A percentile compares a stretch with the other conserved stretches of the same genome.
Conservation (phyloP, 2,329 filamentous ascomycete species). For the Stromatinia cepivora region DNA sequence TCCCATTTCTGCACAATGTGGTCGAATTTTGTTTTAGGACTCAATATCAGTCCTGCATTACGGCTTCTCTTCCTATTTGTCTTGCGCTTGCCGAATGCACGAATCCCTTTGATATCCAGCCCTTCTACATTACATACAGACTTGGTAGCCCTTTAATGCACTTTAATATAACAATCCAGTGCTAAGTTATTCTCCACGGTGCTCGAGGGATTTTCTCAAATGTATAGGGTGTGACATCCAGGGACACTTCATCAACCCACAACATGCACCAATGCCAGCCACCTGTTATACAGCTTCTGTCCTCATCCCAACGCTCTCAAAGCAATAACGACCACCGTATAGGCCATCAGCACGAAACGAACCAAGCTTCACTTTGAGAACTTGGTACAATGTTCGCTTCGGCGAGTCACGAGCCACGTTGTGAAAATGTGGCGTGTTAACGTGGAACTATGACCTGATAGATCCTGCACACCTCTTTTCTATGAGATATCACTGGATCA, state of each 20-base stretch:
- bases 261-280: background rate
- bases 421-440: background rate
- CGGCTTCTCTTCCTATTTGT: conserved; percentile 1
- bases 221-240: background rate
- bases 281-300: background rate
- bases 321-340: background rate
- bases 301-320: background rate
- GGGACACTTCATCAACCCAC: background rate
- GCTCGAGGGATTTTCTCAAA: background rate
- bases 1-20: background rate
- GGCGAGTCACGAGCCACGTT: background rate
- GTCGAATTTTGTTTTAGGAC: no score
- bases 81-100: background rate
- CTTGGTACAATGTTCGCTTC: background rate
- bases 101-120: background rate
- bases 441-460: background rate
- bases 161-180: no score
- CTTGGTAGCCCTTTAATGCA: background rate
- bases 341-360: background rate
- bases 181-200: no score
- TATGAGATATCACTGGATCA: background rate
- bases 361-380: background rate
- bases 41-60: background rate
- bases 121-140: no score
- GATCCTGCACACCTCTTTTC: background rate